Percentiles rank a stretch among this genome's conserved stretches.
These are phyloP conservation scores for Farysia itapuensis DNA, from an alignment of 1,284 basidiomycete species.

Conservation along the genomic window DNA sequence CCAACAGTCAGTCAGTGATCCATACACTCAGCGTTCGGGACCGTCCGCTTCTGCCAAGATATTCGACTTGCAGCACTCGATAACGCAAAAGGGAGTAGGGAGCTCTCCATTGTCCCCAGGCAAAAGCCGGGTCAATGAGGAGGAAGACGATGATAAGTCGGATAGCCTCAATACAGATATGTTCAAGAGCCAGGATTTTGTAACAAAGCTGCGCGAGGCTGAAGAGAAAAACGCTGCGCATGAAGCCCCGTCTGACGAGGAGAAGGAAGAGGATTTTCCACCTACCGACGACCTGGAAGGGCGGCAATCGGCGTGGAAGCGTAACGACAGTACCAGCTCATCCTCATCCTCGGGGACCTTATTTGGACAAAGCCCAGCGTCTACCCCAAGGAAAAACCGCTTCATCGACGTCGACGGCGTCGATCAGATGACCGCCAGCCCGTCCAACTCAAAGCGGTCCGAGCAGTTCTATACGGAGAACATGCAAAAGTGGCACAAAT, in stretches of 20 bases:
- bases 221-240: slow-evolving; percentile 19
- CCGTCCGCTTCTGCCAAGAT: slow-evolving; percentile 28
- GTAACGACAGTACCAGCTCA: slow-evolving; percentile 17
- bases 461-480: slow-evolving; percentile 16
- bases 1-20: slow-evolving; percentile 27
- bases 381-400: slow-evolving; percentile 20
- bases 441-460: slow-evolving; percentile 5
- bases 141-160: slow-evolving; percentile 25
- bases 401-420: slow-evolving; percentile 1
- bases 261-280: background rate
- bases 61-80: slow-evolving; percentile 37
- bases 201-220: slow-evolving; percentile 34
- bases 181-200: slow-evolving; percentile 57
- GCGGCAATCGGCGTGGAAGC: slow-evolving; percentile 5
- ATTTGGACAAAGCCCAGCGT: slow-evolving; percentile 15
- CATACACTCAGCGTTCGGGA: slow-evolving; percentile 29
- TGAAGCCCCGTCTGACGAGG: slow-evolving; percentile 18
- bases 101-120: slow-evolving; percentile 8
- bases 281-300: background rate
- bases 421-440: slow-evolving; percentile 6
- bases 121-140: slow-evolving; percentile 19
- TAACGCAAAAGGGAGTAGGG: slow-evolving; percentile 22
- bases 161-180: slow-evolving; percentile 49
- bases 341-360: slow-evolving; percentile 10
- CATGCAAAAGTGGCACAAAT: slow-evolving; percentile 20